phyloP scores from a whole-genome alignment of 1,284 basidiomycete species.

The Ustilago xerochloae region DNA sequence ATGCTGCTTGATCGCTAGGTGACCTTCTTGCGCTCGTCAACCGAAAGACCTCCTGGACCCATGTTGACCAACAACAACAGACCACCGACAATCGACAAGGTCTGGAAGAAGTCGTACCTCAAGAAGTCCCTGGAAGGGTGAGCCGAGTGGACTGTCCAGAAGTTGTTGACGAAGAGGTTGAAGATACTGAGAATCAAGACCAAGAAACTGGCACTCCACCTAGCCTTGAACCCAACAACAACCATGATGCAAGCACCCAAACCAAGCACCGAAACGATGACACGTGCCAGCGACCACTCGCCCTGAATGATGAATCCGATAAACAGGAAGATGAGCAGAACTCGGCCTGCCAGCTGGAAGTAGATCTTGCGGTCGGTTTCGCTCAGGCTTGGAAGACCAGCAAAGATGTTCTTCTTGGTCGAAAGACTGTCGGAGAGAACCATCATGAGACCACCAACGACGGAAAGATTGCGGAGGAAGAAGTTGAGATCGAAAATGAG shows the following conservation, averaged over 20 bases:
- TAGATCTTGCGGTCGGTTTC: slow-evolving; percentile 99
- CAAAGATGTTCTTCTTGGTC: slow-evolving; percentile 83
- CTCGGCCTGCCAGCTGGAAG: slow-evolving; percentile 85
- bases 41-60: slow-evolving; percentile 94
- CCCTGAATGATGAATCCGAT: slow-evolving; percentile 96
- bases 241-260: slow-evolving; percentile 90
- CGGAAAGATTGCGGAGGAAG: slow-evolving; percentile 94
- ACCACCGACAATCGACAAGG: slow-evolving; percentile 89
- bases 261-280: slow-evolving; percentile 80
- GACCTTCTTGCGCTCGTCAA: slow-evolving; percentile 99
- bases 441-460: slow-evolving; percentile 94
- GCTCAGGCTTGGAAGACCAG: slow-evolving; percentile 84
- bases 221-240: slow-evolving; percentile 98
- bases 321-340: slow-evolving; percentile 98
- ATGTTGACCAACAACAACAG: slow-evolving; percentile 97
- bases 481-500: slow-evolving; percentile 98
- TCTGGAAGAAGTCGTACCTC: slow-evolving; percentile 72
- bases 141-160: slow-evolving; percentile 89
- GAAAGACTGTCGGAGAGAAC: slow-evolving; percentile 93
- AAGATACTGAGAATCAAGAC: slow-evolving; percentile 90
- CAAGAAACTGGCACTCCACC: slow-evolving; percentile 97
- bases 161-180: slow-evolving; percentile 94
- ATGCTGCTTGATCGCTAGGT: not conserved
- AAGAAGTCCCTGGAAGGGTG: slow-evolving; percentile 98
- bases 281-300: slow-evolving; percentile 84